Base-by-base conservation (phyloP, 192 early-diverging fungal genomes). In the Coemansia sp. region DNA sequence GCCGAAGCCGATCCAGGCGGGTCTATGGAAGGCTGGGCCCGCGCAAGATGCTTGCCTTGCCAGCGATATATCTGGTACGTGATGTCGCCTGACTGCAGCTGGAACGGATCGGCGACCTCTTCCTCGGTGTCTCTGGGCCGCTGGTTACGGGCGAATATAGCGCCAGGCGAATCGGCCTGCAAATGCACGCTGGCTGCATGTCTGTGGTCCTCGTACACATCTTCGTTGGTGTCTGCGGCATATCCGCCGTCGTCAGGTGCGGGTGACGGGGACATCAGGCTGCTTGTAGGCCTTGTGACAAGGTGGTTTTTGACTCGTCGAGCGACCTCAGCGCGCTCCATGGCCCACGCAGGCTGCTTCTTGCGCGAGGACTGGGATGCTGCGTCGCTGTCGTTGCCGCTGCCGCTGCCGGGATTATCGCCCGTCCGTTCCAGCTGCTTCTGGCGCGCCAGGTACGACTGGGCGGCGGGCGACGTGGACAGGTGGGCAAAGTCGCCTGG, bases 31-130 rank as follows among this genome's bases (percentile, higher is more conserved):
- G 64, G 29, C 7, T 40, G 34, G 48, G 63, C 56, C 17, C 33
- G 56, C 10, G 60, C 50, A 40, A 89, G 87, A 36, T 87, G 71
- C 54, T 89, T 85, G 36, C 89, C 85, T 17, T 88, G 85, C 92
- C 93, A 95, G 75, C 94, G 91, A 80, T 97, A 97, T 61, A 97
- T 91, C 72, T 94, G 90, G 55, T 91, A 87, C 3, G 94, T 94
- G 57, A 89, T 89, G 65, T 91, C 89, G 45, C 90, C 93, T 20
- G 89, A 89, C 14, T 85, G 83, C 48, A 93, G 65, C 59, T 85
- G 73, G 60, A 87, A 76, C 20, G 80, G 76, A 42, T 85, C 78
- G 48, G 57, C 73, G 29, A 76, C 70, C 48, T 77, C 58, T 25
- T 61, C 29, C 28, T 71, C 33, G 48, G 20, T 67, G 17, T 54